phyloP scores from a whole-genome alignment of 2,329 filamentous ascomycete genomes.

The Microthyrium microscopicum region DNA sequence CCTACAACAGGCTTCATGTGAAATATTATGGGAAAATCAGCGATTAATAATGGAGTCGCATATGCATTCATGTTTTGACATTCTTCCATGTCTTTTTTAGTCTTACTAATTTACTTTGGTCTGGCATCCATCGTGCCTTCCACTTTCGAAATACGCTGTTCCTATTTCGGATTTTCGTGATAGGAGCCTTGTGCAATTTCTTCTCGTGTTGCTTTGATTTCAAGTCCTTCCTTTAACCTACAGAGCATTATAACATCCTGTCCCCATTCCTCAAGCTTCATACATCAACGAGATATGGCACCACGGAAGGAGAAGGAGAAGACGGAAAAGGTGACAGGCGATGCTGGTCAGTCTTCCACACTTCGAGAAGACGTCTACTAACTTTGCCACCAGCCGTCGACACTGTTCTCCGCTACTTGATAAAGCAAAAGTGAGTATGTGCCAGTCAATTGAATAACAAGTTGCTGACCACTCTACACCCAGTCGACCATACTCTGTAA shows the following conservation, averaged over 20 bases:
- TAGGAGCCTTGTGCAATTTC: no score
- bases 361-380: constrained; percentile 1
- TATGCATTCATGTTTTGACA: neutral
- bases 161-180: no score
- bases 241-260: no score
- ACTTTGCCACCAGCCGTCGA: constrained; percentile 18
- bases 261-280: no score
- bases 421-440: constrained; percentile 19
- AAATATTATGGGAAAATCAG: neutral
- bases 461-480: constrained; percentile 1
- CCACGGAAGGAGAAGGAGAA: constrained; percentile 22
- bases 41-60: neutral
- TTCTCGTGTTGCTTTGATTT: no score
- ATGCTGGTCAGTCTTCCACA: constrained; percentile 10
- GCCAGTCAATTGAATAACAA: neutral
- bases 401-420: constrained; percentile 33
- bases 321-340: constrained; percentile 19
- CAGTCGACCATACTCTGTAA: constrained; percentile 38
- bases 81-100: neutral
- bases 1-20: neutral
- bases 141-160: no score
- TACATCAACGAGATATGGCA: constrained; percentile 14
- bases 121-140: no score
- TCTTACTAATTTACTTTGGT: no score
- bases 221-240: no score